Evolutionary conservation across 2,329 filamentous ascomycete species (phyloP).

Genomic region (Dactylellina leptospora): DNA sequence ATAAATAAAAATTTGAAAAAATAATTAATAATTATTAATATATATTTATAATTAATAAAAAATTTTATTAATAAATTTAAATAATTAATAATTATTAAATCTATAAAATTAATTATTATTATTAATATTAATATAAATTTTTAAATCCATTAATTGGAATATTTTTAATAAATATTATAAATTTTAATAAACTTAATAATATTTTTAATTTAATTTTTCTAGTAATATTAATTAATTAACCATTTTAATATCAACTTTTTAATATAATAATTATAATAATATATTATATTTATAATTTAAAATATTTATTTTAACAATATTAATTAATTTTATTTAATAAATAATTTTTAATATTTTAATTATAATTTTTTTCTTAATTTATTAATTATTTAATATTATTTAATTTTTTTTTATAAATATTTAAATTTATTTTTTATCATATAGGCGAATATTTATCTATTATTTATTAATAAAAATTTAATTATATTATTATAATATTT

Average conservation of each 20-base stretch:
- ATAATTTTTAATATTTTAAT: background rate
- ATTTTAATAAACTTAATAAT: background rate
- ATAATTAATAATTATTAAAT: background rate
- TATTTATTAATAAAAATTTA: background rate
- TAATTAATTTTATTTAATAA: background rate
- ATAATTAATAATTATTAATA: background rate
- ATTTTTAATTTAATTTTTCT: background rate
- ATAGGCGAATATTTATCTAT: background rate
- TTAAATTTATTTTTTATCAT: background rate
- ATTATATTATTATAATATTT: background rate
- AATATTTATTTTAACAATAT: background rate
- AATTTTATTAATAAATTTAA: background rate
- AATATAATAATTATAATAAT: background rate
- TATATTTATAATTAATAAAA: background rate
- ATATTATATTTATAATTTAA: background rate
- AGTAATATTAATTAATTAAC: background rate
- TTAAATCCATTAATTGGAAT: background rate
- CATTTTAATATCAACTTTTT: background rate
- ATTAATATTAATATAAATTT: background rate
- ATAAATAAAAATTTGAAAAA: background rate
- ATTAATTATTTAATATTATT: background rate
- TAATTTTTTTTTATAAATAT: background rate
- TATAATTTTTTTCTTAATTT: background rate
- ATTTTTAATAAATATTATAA: background rate
- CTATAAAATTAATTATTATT: background rate